Percentiles rank a stretch among this genome's conserved stretches.
Conservation (phyloP, 768 basidiomycete genomes). For the Lactarius tabidus region DNA sequence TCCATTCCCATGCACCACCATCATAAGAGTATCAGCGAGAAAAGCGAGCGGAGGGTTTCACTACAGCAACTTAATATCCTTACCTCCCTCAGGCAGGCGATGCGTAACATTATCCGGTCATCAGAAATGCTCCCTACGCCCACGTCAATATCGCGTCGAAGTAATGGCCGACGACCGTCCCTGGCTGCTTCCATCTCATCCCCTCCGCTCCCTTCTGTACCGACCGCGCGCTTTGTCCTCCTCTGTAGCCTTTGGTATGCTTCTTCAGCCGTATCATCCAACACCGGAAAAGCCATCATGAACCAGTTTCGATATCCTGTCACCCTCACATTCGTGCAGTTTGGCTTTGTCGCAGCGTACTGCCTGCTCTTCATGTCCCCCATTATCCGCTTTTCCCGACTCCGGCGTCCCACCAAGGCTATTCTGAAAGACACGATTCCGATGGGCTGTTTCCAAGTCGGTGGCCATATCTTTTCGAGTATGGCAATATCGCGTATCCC, state of each 20-base stretch:
- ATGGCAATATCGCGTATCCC: slow-evolving; percentile 95
- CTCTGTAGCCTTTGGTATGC: slow-evolving; percentile 92
- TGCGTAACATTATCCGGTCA: slow-evolving; percentile 14
- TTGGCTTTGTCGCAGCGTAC: slow-evolving; percentile 87
- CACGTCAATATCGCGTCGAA: slow-evolving; percentile 9
- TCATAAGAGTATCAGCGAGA: neutral
- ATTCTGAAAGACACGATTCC: slow-evolving; percentile 81
- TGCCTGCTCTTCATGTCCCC: slow-evolving; percentile 85
- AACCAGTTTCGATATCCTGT: slow-evolving; percentile 91
- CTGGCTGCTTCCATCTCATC: slow-evolving; percentile 7
- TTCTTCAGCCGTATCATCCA: slow-evolving; percentile 89
- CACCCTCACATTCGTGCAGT: slow-evolving; percentile 96
- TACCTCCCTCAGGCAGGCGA: slow-evolving; percentile 6
- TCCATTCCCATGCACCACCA: slow-evolving; percentile 12
- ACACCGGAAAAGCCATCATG: slow-evolving; percentile 94
- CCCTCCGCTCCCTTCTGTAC: slow-evolving; percentile 28
- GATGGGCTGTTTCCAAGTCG: slow-evolving; percentile 98
- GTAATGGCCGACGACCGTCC: slow-evolving; percentile 3
- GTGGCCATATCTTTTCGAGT: slow-evolving; percentile 96
- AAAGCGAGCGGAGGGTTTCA: slow-evolving; percentile 6
- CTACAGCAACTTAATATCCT: neutral
- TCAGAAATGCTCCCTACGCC: slow-evolving; percentile 15
- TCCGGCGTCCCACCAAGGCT: slow-evolving; percentile 66
- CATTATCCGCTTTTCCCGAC: slow-evolving; percentile 54
- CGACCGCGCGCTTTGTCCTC: slow-evolving; percentile 58